phyloP scores from a whole-genome alignment of 2,329 filamentous ascomycete genomes.

The Claviceps capensis region DNA sequence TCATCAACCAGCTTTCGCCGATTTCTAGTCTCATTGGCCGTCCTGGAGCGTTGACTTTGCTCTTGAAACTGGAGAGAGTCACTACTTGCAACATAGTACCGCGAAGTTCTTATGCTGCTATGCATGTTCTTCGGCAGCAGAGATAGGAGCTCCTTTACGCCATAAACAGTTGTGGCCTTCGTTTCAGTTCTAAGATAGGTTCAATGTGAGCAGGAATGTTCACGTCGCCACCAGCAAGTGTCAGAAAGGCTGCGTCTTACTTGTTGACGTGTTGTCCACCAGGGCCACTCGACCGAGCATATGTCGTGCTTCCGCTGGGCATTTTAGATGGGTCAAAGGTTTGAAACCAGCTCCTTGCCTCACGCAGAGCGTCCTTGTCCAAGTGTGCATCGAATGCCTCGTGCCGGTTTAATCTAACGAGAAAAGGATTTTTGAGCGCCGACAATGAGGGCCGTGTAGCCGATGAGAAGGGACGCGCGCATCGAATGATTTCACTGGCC shows the following conservation, averaged over 20 bases:
- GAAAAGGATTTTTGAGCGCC: background rate
- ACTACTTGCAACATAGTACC: slow-evolving; percentile 37
- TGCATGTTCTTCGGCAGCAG: slow-evolving; percentile 35
- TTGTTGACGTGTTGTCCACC: slow-evolving; percentile 52
- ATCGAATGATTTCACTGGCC: background rate
- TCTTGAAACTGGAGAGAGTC: slow-evolving; percentile 42
- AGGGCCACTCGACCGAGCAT: slow-evolving; percentile 45
- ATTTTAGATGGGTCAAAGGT: slow-evolving; percentile 29
- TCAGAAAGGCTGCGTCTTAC: slow-evolving; percentile 21
- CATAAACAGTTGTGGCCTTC: slow-evolving; percentile 42
- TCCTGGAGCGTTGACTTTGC: slow-evolving; percentile 38
- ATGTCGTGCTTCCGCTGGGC: slow-evolving; percentile 38
- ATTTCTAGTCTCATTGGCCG: slow-evolving; percentile 40
- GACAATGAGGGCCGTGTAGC: background rate
- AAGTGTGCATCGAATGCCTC: slow-evolving; percentile 35
- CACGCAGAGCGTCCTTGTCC: slow-evolving; percentile 35
- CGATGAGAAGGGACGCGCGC: background rate
- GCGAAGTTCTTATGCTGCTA: slow-evolving; percentile 32
- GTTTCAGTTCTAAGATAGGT: slow-evolving; percentile 39
- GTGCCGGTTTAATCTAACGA: slow-evolving; percentile 22
- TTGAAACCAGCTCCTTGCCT: slow-evolving; percentile 38
- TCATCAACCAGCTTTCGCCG: slow-evolving; percentile 34
- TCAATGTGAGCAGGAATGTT: background rate
- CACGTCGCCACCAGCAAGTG: slow-evolving; percentile 13
- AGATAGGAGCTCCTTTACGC: slow-evolving; percentile 30